Conservation (phyloP, 305 asterid species). For the Solanum hybrid region DNA sequence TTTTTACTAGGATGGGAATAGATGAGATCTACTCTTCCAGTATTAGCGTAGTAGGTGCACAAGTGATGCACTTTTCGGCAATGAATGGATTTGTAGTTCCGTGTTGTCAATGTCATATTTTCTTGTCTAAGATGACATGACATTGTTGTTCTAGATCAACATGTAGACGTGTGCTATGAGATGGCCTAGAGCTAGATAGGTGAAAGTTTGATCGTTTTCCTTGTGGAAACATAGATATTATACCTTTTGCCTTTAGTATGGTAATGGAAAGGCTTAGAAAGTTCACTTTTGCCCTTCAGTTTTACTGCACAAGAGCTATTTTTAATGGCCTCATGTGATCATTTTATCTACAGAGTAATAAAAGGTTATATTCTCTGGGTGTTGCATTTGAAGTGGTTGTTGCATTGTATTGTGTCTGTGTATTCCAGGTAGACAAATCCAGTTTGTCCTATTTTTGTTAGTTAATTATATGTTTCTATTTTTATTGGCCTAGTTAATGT, state of each 20-base stretch:
- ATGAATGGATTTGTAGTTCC: not conserved
- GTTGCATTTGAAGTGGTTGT: not conserved
- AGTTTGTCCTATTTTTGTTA: not conserved
- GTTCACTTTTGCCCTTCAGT: not conserved
- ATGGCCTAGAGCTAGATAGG: not conserved
- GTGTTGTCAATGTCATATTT: not conserved
- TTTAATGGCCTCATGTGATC: not conserved
- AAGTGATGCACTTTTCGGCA: not conserved
- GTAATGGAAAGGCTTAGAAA: not conserved
- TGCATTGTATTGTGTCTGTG: not conserved
- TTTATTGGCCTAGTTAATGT: not conserved
- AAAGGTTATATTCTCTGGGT: not conserved
- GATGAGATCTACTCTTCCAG: not conserved
- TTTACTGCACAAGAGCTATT: not conserved
- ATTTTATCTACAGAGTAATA: not conserved
- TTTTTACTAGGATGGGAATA: not conserved
- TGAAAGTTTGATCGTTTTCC: not conserved
- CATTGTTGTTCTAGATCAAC: not conserved
- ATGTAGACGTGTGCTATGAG: not conserved
- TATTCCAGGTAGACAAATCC: not conserved
- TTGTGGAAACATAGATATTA: not conserved
- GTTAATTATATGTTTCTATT: not conserved
- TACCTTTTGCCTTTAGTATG: not conserved
- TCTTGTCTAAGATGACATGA: not conserved
- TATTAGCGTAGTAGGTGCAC: not conserved